Evolutionary conservation across 2,329 filamentous ascomycete species (phyloP).

Genomic region (Hyphodiscus sp.): DNA sequence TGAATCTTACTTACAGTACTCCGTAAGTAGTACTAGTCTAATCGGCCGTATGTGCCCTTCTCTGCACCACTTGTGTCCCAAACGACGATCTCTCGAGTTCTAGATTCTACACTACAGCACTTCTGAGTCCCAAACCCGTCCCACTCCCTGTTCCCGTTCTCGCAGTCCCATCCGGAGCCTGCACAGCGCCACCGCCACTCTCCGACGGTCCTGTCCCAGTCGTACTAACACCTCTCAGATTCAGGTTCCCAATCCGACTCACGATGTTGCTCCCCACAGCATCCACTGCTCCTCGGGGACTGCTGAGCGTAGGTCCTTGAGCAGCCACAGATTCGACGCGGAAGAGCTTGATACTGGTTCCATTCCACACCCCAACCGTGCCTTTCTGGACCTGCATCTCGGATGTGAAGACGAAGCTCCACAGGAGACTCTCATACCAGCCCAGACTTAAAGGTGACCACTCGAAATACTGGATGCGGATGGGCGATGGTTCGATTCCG

Average conservation of each 20-base stretch:
- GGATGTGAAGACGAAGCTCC: slow-evolving; percentile 85
- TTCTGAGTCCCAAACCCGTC: slow-evolving; percentile 4
- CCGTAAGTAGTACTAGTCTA: no score
- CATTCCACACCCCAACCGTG: slow-evolving; percentile 90
- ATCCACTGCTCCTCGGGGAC: slow-evolving; percentile 84
- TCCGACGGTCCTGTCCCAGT: not conserved
- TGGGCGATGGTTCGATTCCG: slow-evolving; percentile 66
- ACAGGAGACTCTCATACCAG: slow-evolving; percentile 93
- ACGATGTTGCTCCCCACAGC: slow-evolving; percentile 88
- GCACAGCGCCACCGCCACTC: not conserved
- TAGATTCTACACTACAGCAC: slow-evolving; percentile 6
- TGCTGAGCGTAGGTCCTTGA: slow-evolving; percentile 72
- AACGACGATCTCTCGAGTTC: not conserved
- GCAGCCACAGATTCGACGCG: slow-evolving; percentile 79
- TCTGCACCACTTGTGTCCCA: not conserved
- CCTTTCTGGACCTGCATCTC: slow-evolving; percentile 86
- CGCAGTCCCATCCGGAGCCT: slow-evolving; percentile 1
- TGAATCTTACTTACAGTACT: not conserved
- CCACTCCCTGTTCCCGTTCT: slow-evolving; percentile 7
- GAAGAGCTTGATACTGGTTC: slow-evolving; percentile 82
- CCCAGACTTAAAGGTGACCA: slow-evolving; percentile 87
- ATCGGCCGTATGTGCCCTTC: not conserved
- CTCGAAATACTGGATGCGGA: slow-evolving; percentile 83
- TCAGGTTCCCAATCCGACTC: slow-evolving; percentile 73
- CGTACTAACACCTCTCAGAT: slow-evolving; percentile 24